Conservation (phyloP, 2,329 filamentous ascomycete genomes). For the Pseudogymnoascus sp. region DNA sequence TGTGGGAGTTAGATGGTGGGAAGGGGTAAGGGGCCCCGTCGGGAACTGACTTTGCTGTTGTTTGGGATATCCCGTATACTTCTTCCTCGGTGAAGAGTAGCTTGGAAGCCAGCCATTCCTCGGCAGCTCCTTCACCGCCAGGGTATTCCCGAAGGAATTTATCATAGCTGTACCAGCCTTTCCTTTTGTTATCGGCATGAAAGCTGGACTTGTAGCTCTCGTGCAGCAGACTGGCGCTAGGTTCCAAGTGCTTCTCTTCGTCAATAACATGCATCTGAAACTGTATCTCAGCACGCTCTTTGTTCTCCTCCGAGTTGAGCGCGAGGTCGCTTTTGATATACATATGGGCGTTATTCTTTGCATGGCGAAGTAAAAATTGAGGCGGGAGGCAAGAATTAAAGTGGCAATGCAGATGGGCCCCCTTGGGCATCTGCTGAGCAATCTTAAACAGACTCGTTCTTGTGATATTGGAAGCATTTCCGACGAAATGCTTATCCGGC, state of each 20-base stretch:
- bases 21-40: background rate
- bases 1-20: slow-evolving; percentile 21
- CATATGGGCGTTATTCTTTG: slow-evolving; percentile 50
- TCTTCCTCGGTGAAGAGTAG: slow-evolving; percentile 54
- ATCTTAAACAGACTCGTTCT: slow-evolving; percentile 49
- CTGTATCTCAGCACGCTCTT: slow-evolving; percentile 44
- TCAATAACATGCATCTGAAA: slow-evolving; percentile 43
- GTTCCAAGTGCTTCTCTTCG: background rate
- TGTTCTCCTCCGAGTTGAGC: slow-evolving; percentile 29
- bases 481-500: slow-evolving; percentile 48
- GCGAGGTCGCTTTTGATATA: slow-evolving; percentile 56
- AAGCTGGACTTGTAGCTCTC: background rate
- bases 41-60: slow-evolving; percentile 41
- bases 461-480: slow-evolving; percentile 45
- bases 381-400: slow-evolving; percentile 67
- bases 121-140: slow-evolving; percentile 26
- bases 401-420: slow-evolving; percentile 64
- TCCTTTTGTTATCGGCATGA: slow-evolving; percentile 34
- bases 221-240: slow-evolving; percentile 8
- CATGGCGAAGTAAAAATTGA: slow-evolving; percentile 48
- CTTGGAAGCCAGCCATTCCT: slow-evolving; percentile 52
- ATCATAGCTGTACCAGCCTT: slow-evolving; percentile 37
- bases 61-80: slow-evolving; percentile 42
- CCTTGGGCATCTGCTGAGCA: slow-evolving; percentile 57
- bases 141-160: slow-evolving; percentile 34